Evolutionary conservation across 1,284 basidiomycete species (phyloP).

Genomic region (Neotropicomus parvogracilis): DNA sequence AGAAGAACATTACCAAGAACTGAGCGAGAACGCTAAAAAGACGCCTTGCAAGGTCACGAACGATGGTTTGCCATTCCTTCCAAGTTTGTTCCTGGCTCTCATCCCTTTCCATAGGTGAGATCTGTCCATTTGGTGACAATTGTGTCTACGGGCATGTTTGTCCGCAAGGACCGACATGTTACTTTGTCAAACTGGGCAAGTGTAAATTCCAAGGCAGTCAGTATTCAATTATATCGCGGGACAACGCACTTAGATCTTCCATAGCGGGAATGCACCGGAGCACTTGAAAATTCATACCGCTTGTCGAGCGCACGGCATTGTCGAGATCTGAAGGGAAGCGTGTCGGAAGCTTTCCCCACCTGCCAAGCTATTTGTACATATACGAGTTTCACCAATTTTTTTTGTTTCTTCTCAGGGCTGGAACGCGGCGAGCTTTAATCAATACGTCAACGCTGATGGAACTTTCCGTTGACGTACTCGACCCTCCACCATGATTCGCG

Average conservation of each 20-base stretch:
- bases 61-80: constrained; percentile 38
- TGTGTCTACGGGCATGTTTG: constrained; percentile 63
- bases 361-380: constrained; percentile 34
- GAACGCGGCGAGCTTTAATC: constrained; percentile 26
- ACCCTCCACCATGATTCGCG: constrained; percentile 27
- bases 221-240: constrained; percentile 23
- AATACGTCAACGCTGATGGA: constrained; percentile 36
- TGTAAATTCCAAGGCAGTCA: constrained; percentile 60
- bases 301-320: constrained; percentile 9
- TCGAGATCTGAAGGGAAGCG: constrained; percentile 9
- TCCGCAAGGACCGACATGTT: constrained; percentile 46
- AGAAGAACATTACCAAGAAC: constrained; percentile 47
- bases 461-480: constrained; percentile 34
- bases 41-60: constrained; percentile 56
- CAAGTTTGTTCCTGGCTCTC: constrained; percentile 1
- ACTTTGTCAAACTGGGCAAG: constrained; percentile 48
- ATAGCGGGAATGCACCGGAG: constrained; percentile 37
- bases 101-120: constrained; percentile 39
- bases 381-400: constrained; percentile 30
- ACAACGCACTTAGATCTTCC: constrained; percentile 15
- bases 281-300: constrained; percentile 15
- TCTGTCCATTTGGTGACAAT: constrained; percentile 53
- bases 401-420: constrained; percentile 25
- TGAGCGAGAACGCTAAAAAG: constrained; percentile 53
- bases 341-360: constrained; percentile 14